Base-by-base conservation (phyloP, 2,329 filamentous ascomycete species). In the Nannizziopsis arthrosporioides region DNA sequence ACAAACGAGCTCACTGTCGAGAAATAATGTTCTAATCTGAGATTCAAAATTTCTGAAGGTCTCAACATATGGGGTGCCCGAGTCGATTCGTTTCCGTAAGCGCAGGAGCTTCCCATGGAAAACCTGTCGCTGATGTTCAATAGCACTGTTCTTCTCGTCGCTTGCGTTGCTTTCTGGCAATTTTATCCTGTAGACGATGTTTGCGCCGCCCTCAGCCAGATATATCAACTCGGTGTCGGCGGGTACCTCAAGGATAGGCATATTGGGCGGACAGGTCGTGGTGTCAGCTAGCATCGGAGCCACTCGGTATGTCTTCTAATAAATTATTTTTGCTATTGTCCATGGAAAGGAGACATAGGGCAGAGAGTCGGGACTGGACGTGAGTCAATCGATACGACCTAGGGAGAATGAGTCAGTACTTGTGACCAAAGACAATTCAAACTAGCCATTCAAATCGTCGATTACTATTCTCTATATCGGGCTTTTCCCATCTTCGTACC, bases 161-260 rank as follows among this genome's bases (percentile, higher is more conserved):
- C 46, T 50, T 57, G 14, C 50, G 44, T 19, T 55, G 55, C 34
- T 55, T 1, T 64, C 57, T 3, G 68, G 64, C 15, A 72, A 51
- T 40, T 69, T 67, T 48, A 84, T 72, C 55, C 74, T 74, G 59
- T 85, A 88, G 53, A 89, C 81, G 44, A 82, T 75, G 62, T 92
- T 90, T 46, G 85, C 84, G 18, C 83, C 81, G 18, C 85, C 85
- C 63, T 92, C 85, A 18, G 72, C 73, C 8, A 79, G 63, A 53
- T 77, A 78, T 11, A 59, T 46, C 49, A 68, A 59, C 49, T 62
- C 59, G 53, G 61, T 57, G 50, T 61, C 60, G 40, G 49, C 37
- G 2, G 64, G 63, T 52, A 69, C 59, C 55, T 68, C 63, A 6
- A 63, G 55, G 7, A 60, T 51, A 14, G 40, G 14, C 40, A 44